Conservation (phyloP, 2,329 filamentous ascomycete species). For the Aspergillus proliferans region DNA sequence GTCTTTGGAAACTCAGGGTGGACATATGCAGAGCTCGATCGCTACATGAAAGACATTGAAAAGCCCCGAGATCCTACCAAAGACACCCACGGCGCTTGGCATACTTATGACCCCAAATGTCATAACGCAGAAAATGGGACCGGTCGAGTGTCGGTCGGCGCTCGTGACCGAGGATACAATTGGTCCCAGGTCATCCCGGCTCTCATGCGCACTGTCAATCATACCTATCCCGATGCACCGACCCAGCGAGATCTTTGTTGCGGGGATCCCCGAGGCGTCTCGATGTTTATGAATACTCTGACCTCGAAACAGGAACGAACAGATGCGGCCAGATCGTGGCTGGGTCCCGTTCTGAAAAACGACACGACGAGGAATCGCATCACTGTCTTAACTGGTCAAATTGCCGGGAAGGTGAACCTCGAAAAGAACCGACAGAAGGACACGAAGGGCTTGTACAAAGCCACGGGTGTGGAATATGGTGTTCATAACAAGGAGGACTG, state of each 20-base stretch:
- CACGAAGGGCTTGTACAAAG: slow-evolving; percentile 1
- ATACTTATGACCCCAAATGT: no score
- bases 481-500: slow-evolving; percentile 9
- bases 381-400: slow-evolving; percentile 21
- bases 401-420: slow-evolving; percentile 19
- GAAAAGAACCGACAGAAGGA: slow-evolving; percentile 1
- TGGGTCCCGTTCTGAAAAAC: slow-evolving; percentile 10
- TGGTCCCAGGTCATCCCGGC: slow-evolving; percentile 18
- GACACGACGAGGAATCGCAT: slow-evolving; percentile 10
- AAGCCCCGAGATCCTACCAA: slow-evolving; percentile 9
- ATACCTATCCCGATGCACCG: slow-evolving; percentile 6
- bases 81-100: slow-evolving; percentile 1
- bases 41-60: slow-evolving; percentile 43
- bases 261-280: slow-evolving; percentile 23
- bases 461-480: slow-evolving; percentile 21
- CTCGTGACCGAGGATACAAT: slow-evolving; percentile 12
- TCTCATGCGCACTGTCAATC: slow-evolving; percentile 15
- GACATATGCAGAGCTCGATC: slow-evolving; percentile 42
- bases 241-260: slow-evolving; percentile 17
- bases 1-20: slow-evolving; percentile 41
- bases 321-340: slow-evolving; percentile 22
- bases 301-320: slow-evolving; percentile 18
- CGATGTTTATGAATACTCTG: slow-evolving; percentile 23
- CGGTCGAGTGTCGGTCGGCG: slow-evolving; percentile 15
- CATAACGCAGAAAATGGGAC: slow-evolving; percentile 15